Evolutionary conservation across 2,329 filamentous ascomycete genomes (phyloP).

Genomic region (Zasmidium citrigriseum): DNA sequence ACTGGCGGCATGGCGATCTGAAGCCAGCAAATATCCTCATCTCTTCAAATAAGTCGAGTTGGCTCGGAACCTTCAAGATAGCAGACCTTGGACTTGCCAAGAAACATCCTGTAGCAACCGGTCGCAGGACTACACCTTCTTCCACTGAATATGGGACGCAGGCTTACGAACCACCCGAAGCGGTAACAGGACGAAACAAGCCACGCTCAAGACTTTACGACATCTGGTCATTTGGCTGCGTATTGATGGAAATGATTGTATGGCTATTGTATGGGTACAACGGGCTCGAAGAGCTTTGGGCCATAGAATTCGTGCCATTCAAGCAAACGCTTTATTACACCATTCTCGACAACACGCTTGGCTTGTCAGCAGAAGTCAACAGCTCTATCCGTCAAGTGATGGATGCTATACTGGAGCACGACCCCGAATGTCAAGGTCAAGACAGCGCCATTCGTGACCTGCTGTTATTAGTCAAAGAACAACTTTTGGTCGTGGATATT

Average conservation of each 20-base stretch:
- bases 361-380: background rate
- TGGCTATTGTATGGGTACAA: background rate
- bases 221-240: background rate
- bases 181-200: background rate
- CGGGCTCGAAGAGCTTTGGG: background rate
- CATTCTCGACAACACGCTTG: background rate
- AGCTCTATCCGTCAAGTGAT: background rate
- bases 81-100: background rate
- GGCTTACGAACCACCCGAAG: background rate
- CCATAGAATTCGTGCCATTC: background rate
- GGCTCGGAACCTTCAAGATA: background rate
- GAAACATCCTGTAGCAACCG: background rate
- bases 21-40: constrained; percentile 3
- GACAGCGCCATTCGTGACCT: background rate
- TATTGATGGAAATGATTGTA: background rate
- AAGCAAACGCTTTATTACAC: background rate
- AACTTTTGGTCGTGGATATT: background rate
- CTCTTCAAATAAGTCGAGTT: background rate
- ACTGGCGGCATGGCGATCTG: background rate
- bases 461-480: background rate
- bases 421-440: background rate
- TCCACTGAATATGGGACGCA: background rate
- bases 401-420: background rate
- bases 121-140: background rate
- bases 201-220: background rate